Evolutionary conservation across 1,284 basidiomycete genomes (phyloP).

Genomic region (Coniferiporia weirii): DNA sequence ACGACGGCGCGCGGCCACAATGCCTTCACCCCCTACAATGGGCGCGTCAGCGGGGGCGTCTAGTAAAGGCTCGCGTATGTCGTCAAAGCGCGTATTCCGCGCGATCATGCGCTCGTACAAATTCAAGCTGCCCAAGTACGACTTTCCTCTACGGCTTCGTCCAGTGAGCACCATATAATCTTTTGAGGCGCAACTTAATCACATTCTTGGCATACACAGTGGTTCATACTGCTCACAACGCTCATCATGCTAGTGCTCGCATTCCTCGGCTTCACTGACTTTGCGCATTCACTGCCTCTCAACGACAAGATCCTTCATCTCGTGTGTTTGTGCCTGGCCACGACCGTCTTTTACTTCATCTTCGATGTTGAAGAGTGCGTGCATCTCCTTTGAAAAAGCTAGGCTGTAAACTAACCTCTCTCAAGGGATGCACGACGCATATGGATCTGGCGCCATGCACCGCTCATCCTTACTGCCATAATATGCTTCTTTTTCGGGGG

Average conservation of each 20-base stretch:
- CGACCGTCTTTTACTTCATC: conserved; percentile 81
- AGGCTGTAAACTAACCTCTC: background rate
- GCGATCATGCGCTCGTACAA: conserved; percentile 52
- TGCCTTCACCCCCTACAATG: background rate
- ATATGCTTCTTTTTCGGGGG: conserved; percentile 78
- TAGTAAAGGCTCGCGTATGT: conserved; percentile 20
- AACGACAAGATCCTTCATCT: conserved; percentile 87
- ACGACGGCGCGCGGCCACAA: background rate
- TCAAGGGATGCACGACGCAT: conserved; percentile 64
- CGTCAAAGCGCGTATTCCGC: conserved; percentile 35
- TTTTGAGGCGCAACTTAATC: background rate
- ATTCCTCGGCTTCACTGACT: conserved; percentile 69
- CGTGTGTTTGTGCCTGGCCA: conserved; percentile 73
- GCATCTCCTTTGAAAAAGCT: background rate
- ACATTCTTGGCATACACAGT: conserved; percentile 36
- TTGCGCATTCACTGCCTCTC: conserved; percentile 58
- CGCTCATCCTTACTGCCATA: conserved; percentile 61
- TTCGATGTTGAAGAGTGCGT: conserved; percentile 82
- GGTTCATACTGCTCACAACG: conserved; percentile 67
- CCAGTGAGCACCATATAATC: conserved; percentile 44
- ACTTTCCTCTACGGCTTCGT: conserved; percentile 66
- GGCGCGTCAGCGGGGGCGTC: background rate
- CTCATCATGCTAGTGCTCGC: conserved; percentile 62
- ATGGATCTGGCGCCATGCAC: conserved; percentile 81
- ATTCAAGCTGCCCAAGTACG: conserved; percentile 56